phyloP scores from a whole-genome alignment of 2,329 filamentous ascomycete genomes.

The Fusarium irregulare region DNA sequence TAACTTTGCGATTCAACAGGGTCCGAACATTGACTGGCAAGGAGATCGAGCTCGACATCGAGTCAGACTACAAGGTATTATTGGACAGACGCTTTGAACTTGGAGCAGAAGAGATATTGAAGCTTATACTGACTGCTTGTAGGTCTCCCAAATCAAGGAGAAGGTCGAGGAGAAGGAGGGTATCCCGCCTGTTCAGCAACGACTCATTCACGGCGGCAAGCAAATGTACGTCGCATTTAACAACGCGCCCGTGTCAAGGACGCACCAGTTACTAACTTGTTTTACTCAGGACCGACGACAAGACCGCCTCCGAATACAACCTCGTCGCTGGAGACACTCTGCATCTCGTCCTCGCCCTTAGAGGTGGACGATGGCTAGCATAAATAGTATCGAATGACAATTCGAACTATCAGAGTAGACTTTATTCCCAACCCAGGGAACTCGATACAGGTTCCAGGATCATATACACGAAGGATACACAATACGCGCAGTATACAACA shows the following conservation, averaged over 20 bases:
- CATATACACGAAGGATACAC: constrained; percentile 27
- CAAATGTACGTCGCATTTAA: constrained; percentile 77
- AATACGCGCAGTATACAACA: constrained; percentile 15
- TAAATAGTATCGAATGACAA: constrained; percentile 20
- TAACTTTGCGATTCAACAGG: constrained; percentile 61
- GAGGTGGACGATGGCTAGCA: constrained; percentile 70
- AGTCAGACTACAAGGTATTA: constrained; percentile 88
- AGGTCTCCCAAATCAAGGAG: constrained; percentile 98
- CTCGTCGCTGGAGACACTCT: constrained; percentile 93
- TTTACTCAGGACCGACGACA: constrained; percentile 84
- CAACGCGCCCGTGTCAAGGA: neutral
- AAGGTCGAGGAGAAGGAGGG: constrained; percentile 99
- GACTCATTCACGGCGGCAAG: constrained; percentile 95
- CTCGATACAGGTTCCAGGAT: neutral
- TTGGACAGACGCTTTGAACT: neutral
- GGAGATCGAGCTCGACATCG: constrained; percentile 98
- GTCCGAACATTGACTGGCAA: constrained; percentile 98
- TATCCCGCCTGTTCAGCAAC: constrained; percentile 95
- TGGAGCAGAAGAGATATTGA: neutral
- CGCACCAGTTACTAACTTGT: constrained; percentile 4
- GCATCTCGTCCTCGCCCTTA: constrained; percentile 93
- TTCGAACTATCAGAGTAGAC: constrained; percentile 7
- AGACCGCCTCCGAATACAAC: constrained; percentile 88
- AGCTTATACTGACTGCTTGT: constrained; percentile 26
- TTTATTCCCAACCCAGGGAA: neutral